Evolutionary conservation across 169 alveolate genomes (phyloP), one percentile per base, ranked within the genome.

Genomic region (Cryptosporidium ubiquitum): DNA sequence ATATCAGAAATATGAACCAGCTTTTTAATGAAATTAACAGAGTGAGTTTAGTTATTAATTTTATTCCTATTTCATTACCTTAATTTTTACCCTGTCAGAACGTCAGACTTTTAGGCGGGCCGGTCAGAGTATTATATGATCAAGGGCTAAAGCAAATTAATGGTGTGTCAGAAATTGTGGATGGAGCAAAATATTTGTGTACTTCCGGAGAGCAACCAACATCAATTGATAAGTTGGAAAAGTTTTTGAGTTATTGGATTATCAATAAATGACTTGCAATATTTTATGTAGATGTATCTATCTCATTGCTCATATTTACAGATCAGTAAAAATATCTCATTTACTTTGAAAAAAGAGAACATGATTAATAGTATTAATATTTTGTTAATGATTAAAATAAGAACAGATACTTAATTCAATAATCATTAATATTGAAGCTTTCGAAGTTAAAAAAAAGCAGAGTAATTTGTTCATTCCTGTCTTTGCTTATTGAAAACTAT

Each of bases 181-280:
- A 96, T 75, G 98, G 98, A 6, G 98, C 96, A 35, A 96, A 96
- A 75, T 96, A 55, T 39, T 42, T 68, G 42, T 61, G 57, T 69
- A 52, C 68, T 31, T 31, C 92, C 84, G 97, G 97, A 20, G 97
- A 94, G 60, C 96, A 95, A 1, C 98, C 98, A 1, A 95, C 97
- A n/a, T 68, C 96, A 33, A 69, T 93, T 5, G 95, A 94, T 40
- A 84, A 93, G 40, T 91, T 96, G 60, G 94, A 91, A 37, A 94
- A 91, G 60, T 95, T 96, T 73, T 39, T 95, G 91, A 95, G 96
- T 58, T 94, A 91, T 33, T 94, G 96, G 96, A 94, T 94, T 42
- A 55, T 93, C 26, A 61, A 61, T 44, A 23, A 58, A 26, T 79
- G 58, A 79, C n/a, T n/a, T 9, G 0, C 12, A 26, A 26, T 10